Evolutionary conservation across 1,284 basidiomycete species (phyloP), one percentile per base, ranked within the genome.

Genomic region (Lentinus polychrous): DNA sequence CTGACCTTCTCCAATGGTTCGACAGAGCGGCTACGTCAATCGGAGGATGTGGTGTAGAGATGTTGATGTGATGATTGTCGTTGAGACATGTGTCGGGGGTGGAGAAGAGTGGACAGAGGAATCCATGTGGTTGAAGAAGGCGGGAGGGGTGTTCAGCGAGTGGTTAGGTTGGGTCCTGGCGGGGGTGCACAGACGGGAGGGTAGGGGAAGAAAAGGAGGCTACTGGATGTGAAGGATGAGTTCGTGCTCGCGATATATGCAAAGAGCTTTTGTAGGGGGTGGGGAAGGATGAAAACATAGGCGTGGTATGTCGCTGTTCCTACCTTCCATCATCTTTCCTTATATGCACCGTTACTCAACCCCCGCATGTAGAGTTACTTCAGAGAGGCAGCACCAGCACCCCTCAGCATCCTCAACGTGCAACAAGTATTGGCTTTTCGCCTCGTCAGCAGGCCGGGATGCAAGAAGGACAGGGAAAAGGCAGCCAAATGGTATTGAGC

Each of bases 31-130:
- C 92, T 10, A 86, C 75, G 46, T 68, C 81, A 48, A 69, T 75
- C 34, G 91, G 90, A 2, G 92, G 91, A 1, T 92, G 87, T 62
- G 87, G 86, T 1, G 82, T 89, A 1, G 92, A 92, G 11, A 94
- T 94, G 91, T 70, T 94, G 52, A 92, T 94, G 89, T 94, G 86
- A 76, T 92, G 92, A 1, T 71, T 94, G 43, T 74, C 89, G n/a
- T 67, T 94, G 55, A 73, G 92, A 44, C 90, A 94, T 65, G 92
- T 91, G 0, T 95, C 92, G 92, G 92, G 89, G 2, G 83, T 82
- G 52, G 66, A 74, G 57, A 86, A 86, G 73, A 80, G 89, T 56
- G 88, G 91, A 60, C 76, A 74, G 59, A 69, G 39, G 92, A 82
- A 1, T 94, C 94, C 65, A 79, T 78, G 57, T 94, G 91, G 88